A percentile compares a stretch with the other conserved stretches of the same genome.
Conservation (phyloP, 371 early-diverging fungal genomes). For the Mortierella sp. region DNA sequence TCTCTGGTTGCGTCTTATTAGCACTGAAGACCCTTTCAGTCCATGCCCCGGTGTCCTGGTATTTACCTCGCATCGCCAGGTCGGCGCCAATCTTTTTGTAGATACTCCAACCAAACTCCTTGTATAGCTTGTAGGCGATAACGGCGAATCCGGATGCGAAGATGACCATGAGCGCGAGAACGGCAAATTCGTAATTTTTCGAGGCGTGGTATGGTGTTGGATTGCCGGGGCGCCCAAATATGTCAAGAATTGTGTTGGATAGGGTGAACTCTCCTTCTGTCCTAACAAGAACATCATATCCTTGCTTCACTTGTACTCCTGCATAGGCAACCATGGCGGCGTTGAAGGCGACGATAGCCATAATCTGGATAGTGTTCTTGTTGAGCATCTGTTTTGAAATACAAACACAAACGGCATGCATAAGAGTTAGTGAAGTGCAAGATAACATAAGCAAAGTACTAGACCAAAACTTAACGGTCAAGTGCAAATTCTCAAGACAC, state of each 20-base stretch:
- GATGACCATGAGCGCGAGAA: constrained; percentile 50
- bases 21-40: not conserved
- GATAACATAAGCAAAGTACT: not conserved
- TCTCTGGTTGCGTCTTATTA: not conserved
- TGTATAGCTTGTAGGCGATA: constrained; percentile 75
- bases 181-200: constrained; percentile 52
- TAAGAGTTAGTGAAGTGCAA: not conserved
- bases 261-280: constrained; percentile 21
- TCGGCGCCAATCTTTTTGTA: constrained; percentile 98
- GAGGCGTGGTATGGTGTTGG: constrained; percentile 54
- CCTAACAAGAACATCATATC: constrained; percentile 45
- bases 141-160: constrained; percentile 56
- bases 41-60: not conserved
- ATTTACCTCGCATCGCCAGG: constrained; percentile 84
- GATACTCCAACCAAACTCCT: constrained; percentile 95
- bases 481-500: not conserved
- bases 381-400: constrained; percentile 46
- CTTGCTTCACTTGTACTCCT: constrained; percentile 59
- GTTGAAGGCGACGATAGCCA: constrained; percentile 58
- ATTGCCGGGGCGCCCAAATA: constrained; percentile 3
- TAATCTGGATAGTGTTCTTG: constrained; percentile 64
- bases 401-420: not conserved
- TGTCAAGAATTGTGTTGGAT: constrained; percentile 30
- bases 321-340: constrained; percentile 58
- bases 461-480: not conserved